Percentiles rank a stretch among this genome's conserved stretches.
Evolutionary conservation across 169 alveolate genomes (phyloP).

Genomic region (Plasmodium ovale): DNA sequence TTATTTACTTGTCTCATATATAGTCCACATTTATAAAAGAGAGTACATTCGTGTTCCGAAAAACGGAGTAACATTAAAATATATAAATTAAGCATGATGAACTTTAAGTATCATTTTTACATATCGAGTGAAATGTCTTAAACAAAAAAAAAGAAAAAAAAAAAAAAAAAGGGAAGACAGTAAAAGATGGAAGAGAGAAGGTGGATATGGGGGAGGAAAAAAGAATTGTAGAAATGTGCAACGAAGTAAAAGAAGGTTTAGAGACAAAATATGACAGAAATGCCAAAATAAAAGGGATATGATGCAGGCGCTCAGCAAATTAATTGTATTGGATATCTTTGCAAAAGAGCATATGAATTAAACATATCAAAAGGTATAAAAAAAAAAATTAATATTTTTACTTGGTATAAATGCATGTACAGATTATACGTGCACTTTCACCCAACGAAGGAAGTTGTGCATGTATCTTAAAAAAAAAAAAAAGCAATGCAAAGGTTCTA

Average conservation of each 20-base stretch:
- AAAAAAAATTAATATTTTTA: too few relatives aligned
- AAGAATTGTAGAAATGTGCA: neutral
- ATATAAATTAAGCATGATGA: slow-evolving; percentile 13
- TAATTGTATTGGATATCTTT: neutral
- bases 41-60: neutral
- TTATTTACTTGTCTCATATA: slow-evolving; percentile 20
- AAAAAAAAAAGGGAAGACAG: slow-evolving; percentile 1
- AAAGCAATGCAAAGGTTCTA: neutral
- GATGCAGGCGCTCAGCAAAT: too few relatives aligned
- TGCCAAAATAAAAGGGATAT: too few relatives aligned
- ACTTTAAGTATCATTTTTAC: slow-evolving; percentile 8
- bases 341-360: neutral
- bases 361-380: neutral
- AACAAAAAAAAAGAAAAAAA: slow-evolving; percentile 16
- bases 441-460: neutral
- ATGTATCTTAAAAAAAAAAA: neutral
- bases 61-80: neutral
- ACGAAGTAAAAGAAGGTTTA: too few relatives aligned
- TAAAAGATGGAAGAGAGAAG: neutral
- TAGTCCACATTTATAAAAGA: neutral
- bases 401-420: neutral
- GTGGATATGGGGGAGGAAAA: neutral
- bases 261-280: too few relatives aligned
- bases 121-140: neutral
- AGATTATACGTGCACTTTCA: too few relatives aligned